These are phyloP conservation scores for Lithohypha guttulata DNA, from an alignment of 2,329 filamentous ascomycete species.

Conservation along the genomic window DNA sequence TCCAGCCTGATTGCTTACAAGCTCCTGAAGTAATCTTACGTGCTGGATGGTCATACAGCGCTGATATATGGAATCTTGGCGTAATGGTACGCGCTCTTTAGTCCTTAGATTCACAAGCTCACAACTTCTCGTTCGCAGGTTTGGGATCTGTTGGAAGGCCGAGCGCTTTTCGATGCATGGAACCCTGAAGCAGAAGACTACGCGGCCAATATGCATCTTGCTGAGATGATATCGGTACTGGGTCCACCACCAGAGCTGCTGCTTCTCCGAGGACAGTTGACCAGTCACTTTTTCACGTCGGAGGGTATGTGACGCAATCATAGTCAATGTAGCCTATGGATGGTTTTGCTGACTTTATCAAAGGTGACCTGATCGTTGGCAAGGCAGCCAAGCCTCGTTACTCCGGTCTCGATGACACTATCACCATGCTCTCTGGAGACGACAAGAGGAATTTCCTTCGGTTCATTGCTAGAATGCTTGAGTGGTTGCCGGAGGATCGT, in stretches of 20 bases:
- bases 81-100: conserved; percentile 24
- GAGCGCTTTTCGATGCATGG: conserved; percentile 29
- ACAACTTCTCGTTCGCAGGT: conserved; percentile 12
- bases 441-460: conserved; percentile 26
- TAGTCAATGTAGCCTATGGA: no score
- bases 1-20: conserved; percentile 36
- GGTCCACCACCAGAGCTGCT: conserved; percentile 30
- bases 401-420: background rate
- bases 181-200: conserved; percentile 28
- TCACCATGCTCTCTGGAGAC: conserved; percentile 14
- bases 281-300: conserved; percentile 22
- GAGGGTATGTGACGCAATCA: background rate
- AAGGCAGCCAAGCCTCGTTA: no score
- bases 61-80: conserved; percentile 34
- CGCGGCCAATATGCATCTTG: conserved; percentile 29
- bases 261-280: conserved; percentile 25
- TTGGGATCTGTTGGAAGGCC: conserved; percentile 30
- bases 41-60: conserved; percentile 28
- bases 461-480: conserved; percentile 27
- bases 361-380: no score
- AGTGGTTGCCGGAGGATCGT: conserved; percentile 27
- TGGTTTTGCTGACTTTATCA: no score
- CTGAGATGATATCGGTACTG: conserved; percentile 35
- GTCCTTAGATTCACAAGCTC: no score
- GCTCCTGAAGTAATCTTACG: conserved; percentile 33